These are phyloP conservation scores for Capronia americana DNA, from an alignment of 2,329 filamentous ascomycete species.

Conservation along the genomic window DNA sequence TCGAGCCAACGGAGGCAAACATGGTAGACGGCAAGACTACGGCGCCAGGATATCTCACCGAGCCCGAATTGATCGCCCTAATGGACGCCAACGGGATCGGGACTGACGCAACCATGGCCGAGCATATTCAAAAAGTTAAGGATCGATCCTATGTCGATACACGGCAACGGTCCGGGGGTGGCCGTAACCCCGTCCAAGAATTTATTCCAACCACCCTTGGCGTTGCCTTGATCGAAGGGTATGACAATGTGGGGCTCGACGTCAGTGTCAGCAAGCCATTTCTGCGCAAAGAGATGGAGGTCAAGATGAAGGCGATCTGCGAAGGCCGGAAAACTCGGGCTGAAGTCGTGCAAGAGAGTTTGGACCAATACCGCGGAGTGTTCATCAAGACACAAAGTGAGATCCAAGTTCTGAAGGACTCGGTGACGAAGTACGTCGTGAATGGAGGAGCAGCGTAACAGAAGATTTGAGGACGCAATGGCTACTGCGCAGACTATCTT, in stretches of 20 bases:
- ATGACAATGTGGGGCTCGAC: slow-evolving; percentile 91
- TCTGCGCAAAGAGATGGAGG: slow-evolving; percentile 95
- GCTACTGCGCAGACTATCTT: neutral
- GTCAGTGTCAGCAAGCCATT: slow-evolving; percentile 95
- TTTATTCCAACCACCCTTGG: slow-evolving; percentile 93
- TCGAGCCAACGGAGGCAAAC: slow-evolving; percentile 85
- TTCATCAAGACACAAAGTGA: slow-evolving; percentile 82
- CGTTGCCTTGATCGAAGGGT: slow-evolving; percentile 89
- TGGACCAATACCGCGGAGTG: slow-evolving; percentile 84
- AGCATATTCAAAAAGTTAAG: slow-evolving; percentile 96
- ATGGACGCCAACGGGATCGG: slow-evolving; percentile 99
- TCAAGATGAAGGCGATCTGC: slow-evolving; percentile 96
- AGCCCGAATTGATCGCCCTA: slow-evolving; percentile 90
- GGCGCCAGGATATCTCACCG: slow-evolving; percentile 84
- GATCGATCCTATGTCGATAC: slow-evolving; percentile 83
- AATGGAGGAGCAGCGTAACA: slow-evolving; percentile 40
- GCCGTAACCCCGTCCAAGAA: slow-evolving; percentile 68
- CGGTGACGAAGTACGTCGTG: slow-evolving; percentile 64
- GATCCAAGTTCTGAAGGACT: slow-evolving; percentile 67
- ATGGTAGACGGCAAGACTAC: slow-evolving; percentile 91
- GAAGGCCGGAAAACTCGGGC: slow-evolving; percentile 78
- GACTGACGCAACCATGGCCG: slow-evolving; percentile 98
- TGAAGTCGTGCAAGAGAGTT: slow-evolving; percentile 78
- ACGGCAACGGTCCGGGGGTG: slow-evolving; percentile 57
- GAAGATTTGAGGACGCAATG: slow-evolving; percentile 8